phyloP scores from a whole-genome alignment of 2,329 filamentous ascomycete genomes.

The Thyridium curvatum region DNA sequence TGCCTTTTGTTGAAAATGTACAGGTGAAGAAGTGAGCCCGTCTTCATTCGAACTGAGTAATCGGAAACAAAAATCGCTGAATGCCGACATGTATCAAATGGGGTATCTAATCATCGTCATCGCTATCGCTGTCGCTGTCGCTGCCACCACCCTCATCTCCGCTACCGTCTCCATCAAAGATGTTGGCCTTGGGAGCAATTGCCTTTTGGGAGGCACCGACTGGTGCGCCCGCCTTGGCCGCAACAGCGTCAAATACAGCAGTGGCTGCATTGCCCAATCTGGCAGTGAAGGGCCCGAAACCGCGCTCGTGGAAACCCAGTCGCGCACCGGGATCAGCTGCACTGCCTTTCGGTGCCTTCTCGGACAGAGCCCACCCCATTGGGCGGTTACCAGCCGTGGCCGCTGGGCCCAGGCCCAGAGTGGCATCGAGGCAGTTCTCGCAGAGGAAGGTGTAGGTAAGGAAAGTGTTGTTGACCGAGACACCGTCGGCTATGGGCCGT shows the following conservation, averaged over 20 bases:
- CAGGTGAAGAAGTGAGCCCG: no score
- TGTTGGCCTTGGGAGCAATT: constrained; percentile 7
- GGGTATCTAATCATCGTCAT: constrained; percentile 8
- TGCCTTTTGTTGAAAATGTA: no score
- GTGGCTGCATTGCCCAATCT: constrained; percentile 25
- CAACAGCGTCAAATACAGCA: constrained; percentile 28
- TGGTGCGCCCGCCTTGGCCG: constrained; percentile 28
- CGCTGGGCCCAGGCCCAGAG: constrained; percentile 18
- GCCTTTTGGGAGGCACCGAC: constrained; percentile 16
- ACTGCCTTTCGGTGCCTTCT: constrained; percentile 12
- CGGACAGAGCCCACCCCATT: constrained; percentile 29
- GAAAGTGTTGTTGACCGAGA: constrained; percentile 32
- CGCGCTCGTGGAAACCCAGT: constrained; percentile 23
- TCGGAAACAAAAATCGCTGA: no score
- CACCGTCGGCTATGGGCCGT: constrained; percentile 31
- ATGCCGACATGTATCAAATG: no score
- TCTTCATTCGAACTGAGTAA: no score
- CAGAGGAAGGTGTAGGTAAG: constrained; percentile 41
- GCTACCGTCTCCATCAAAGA: constrained; percentile 11
- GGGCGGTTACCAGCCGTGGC: constrained; percentile 15
- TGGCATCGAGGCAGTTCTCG: constrained; percentile 23
- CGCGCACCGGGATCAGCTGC: constrained; percentile 13
- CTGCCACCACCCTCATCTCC: constrained; percentile 16
- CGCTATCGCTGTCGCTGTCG: constrained; percentile 10
- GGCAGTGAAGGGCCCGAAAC: constrained; percentile 20